Evolutionary conservation across 345 rosid species (phyloP), one percentile per base, ranked within the genome.

Genomic region (Lumnitzera littorea): DNA sequence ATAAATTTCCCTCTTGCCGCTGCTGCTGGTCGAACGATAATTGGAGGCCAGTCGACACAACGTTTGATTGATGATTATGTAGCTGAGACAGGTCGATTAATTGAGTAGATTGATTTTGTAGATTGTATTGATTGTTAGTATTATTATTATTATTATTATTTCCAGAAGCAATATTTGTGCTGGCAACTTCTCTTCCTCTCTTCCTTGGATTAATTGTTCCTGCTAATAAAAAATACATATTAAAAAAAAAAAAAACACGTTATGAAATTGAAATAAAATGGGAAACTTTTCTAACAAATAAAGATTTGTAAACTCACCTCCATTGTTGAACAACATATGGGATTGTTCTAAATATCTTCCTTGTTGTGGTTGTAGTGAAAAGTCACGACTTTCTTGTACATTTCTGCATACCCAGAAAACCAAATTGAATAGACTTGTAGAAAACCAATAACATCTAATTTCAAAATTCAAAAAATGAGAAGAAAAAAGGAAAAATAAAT

Each of bases 11-110:
- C 60, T 73, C 16, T 72, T 71, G 81, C 0, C 63, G 78, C n/a
- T 53, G 77, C 13, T 72, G 82, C 49, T 82, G 84, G 9, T 80
- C 84, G 55, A 81, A 88, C 31, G 88, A 88, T 67, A 91, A 78
- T 0, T 78, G 83, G 64, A 88, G 86, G 27, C 96, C 97, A 4
- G 94, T 92, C 31, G 96, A 92, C 60, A 92, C 88, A 16, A 78
- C 84, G 74, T 80, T 84, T 61, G 78, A 68, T 41, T 72, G 77
- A n/a, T 72, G 66, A 17, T 67, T 49, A 61, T 77, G 92, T 58
- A 83, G 82, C 67, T 74, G 87, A 51, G 88, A 76, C 48, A 81
- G 76, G 67, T 78, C 80, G 50, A 86, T 70, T 6, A 83, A 50
- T 63, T 83, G 92, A 47, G 80, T 63, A 55, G 80, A 61, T 59